Evolutionary conservation across 192 early-diverging fungal genomes (phyloP), one percentile per base, ranked within the genome.

Genomic region (Coemansia sp.): DNA sequence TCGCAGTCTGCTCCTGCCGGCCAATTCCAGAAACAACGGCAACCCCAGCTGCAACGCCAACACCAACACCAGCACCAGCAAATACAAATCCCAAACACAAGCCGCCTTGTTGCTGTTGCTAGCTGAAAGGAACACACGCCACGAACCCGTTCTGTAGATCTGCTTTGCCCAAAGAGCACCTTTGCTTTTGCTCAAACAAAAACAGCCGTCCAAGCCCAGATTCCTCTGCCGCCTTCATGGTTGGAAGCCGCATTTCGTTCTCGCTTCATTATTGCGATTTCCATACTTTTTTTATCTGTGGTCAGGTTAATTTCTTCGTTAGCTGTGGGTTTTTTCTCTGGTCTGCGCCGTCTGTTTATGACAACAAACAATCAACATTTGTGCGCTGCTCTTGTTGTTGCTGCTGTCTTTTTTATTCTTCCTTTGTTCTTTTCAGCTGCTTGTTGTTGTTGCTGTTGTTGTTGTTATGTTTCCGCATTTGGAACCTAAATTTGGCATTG

Each of bases 401-500:
- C 19, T 54, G 51, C 32, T 32, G 32, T 32, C 32, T 32, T 32
- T 32, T 32, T 4, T 32, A 32, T 32, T 32, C 32, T 32, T 32
- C 32, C 4, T 32, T 32, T 32, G 32, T 32, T 32, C 32, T 32
- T 32, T 32, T 32, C 32, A 32, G 32, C 32, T 32, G 32, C 32
- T 32, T 32, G 32, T 32, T 32, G 32, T 32, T 25, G 25, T 25
- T 54, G 20, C 4, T 54, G 19, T 45, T 45, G 43, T 4, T 45
- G 20, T 54, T 14, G 48, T 16, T 25, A 6, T 54, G 6, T 9
- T 54, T 54, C 51, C 51, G 12, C 22, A 54, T 54, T 54, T 25
- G 51, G 51, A 54, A 54, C 51, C 51, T 54, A 54, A 54, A 54
- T 54, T 54, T 54, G 51, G 51, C 51, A 54, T 54, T 54, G 59